Conservation (phyloP, 352 stramenopile species). For the Stramenopiles sp. region DNA sequence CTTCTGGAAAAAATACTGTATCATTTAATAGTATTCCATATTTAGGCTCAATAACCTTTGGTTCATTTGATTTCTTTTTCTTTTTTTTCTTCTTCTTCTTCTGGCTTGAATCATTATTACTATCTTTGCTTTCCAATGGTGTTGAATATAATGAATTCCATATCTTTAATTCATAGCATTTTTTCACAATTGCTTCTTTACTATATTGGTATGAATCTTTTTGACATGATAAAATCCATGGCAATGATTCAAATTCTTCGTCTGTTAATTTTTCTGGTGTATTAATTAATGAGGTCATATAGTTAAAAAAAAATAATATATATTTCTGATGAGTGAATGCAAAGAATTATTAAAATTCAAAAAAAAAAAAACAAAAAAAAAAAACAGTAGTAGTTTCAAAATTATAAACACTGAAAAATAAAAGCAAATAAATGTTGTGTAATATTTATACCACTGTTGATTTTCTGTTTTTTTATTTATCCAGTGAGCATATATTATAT, state of each 20-base stretch:
- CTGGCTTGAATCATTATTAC: background rate
- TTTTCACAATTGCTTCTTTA: background rate
- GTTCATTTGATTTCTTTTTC: constrained; percentile 11
- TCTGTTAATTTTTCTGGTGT: too few relatives aligned
- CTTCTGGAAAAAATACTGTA: constrained; percentile 55
- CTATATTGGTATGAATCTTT: background rate
- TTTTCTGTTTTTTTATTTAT: too few relatives aligned
- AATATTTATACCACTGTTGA: too few relatives aligned
- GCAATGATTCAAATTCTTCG: background rate
- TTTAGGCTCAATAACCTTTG: background rate
- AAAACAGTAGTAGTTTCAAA: too few relatives aligned
- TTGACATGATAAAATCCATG: background rate
- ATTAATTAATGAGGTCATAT: too few relatives aligned
- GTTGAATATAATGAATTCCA: background rate
- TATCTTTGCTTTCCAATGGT: background rate
- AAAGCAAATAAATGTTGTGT: too few relatives aligned
- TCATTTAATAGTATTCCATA: constrained; percentile 12
- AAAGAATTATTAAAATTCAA: too few relatives aligned
- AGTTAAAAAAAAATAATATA: too few relatives aligned
- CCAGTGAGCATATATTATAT: too few relatives aligned
- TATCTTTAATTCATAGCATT: background rate
- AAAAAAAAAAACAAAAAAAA: too few relatives aligned
- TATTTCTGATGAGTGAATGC: too few relatives aligned
- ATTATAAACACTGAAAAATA: too few relatives aligned
- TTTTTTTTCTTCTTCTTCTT: constrained; percentile 10